These are phyloP conservation scores for Amesomyces nigricolor DNA, from an alignment of 2,329 filamentous ascomycete genomes.

Conservation along the genomic window DNA sequence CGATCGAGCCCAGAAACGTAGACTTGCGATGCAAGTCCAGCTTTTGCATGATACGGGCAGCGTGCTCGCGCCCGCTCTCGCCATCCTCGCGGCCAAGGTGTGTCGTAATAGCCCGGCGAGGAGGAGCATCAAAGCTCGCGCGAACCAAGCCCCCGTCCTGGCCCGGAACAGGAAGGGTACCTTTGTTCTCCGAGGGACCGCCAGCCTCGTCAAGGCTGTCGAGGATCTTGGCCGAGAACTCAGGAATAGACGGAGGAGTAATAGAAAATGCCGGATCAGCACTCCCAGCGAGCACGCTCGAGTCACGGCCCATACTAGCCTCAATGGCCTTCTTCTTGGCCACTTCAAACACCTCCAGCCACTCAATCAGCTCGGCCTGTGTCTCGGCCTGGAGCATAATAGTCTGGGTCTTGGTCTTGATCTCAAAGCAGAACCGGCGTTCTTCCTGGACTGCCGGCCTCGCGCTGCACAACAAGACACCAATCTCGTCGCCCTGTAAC, in stretches of 20 bases:
- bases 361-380: slow-evolving; percentile 85
- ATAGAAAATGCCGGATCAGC: slow-evolving; percentile 83
- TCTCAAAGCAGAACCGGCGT: slow-evolving; percentile 92
- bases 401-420: slow-evolving; percentile 93
- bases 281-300: slow-evolving; percentile 41
- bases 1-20: slow-evolving; percentile 44
- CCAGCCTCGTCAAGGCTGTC: slow-evolving; percentile 33
- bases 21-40: slow-evolving; percentile 82
- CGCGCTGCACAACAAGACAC: slow-evolving; percentile 87
- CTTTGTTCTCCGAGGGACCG: slow-evolving; percentile 50
- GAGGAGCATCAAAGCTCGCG: slow-evolving; percentile 62
- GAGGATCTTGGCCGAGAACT: slow-evolving; percentile 77
- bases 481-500: slow-evolving; percentile 92
- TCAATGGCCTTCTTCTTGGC: slow-evolving; percentile 91
- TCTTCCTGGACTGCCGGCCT: slow-evolving; percentile 90
- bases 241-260: slow-evolving; percentile 77
- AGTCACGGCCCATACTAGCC: slow-evolving; percentile 53
- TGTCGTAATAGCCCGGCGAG: slow-evolving; percentile 53
- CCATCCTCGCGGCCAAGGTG: slow-evolving; percentile 56
- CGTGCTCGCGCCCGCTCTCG: slow-evolving; percentile 73
- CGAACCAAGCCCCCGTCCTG: slow-evolving; percentile 51
- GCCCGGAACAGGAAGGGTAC: slow-evolving; percentile 60
- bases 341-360: slow-evolving; percentile 88
- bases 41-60: slow-evolving; percentile 85
- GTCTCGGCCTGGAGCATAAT: slow-evolving; percentile 90